These are phyloP conservation scores for Ceratocystis papillata DNA, from an alignment of 2,329 filamentous ascomycete species.

Conservation along the genomic window DNA sequence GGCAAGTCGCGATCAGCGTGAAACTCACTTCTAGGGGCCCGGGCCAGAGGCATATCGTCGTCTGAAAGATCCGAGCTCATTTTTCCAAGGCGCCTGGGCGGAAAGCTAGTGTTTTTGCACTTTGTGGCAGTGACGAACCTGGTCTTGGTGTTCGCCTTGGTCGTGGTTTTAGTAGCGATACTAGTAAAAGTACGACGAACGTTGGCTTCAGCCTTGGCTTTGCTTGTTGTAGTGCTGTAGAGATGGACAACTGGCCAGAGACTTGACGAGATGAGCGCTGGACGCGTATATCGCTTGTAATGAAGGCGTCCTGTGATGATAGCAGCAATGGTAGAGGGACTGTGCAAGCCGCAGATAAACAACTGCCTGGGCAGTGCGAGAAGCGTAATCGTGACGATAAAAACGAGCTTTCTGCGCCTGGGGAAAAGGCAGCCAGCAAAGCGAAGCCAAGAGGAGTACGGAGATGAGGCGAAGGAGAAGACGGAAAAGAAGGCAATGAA, in stretches of 20 bases:
- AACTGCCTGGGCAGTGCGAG: not conserved
- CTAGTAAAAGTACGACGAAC: too few species aligned
- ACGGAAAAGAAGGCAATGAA: not conserved
- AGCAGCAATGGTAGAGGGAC: not conserved
- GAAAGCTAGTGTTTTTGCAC: slow-evolving; percentile 20
- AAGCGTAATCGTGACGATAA: not conserved
- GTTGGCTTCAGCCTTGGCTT: not conserved
- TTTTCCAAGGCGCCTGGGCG: slow-evolving; percentile 15
- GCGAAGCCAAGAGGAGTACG: slow-evolving; percentile 33
- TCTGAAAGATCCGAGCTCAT: slow-evolving; percentile 44
- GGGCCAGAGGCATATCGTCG: slow-evolving; percentile 70
- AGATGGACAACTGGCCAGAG: slow-evolving; percentile 1
- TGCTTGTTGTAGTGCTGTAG: not conserved
- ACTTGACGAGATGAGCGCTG: not conserved
- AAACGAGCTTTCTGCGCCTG: not conserved
- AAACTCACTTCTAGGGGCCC: slow-evolving; percentile 46
- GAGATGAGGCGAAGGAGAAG: slow-evolving; percentile 24
- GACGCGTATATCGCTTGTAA: not conserved
- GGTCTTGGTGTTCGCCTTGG: not conserved
- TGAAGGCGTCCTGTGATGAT: not conserved
- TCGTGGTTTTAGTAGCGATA: not conserved
- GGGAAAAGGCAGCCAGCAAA: slow-evolving; percentile 26
- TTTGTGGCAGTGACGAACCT: not conserved
- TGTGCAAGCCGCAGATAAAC: not conserved
- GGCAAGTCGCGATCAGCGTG: slow-evolving; percentile 8